Base-by-base conservation (phyloP, 2,329 filamentous ascomycete genomes). In the Arthroderma uncinatum region DNA sequence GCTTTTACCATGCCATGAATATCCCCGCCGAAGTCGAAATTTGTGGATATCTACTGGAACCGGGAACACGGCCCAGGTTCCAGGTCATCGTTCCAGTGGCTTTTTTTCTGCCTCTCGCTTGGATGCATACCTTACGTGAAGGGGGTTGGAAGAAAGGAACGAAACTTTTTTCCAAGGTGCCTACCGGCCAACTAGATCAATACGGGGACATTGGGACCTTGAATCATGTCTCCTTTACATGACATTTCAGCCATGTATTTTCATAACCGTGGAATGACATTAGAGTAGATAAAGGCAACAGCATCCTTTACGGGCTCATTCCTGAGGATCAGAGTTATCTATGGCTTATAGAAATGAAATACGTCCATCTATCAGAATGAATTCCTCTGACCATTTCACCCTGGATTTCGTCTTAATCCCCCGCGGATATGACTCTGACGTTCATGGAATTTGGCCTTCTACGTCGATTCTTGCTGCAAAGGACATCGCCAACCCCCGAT, bases 61-160 rank as follows among this genome's bases (percentile, higher is more conserved):
- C 44, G 44, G 44, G 44, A 50, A 50, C 12, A 33, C 44, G 44
- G 44, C 44, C n/a, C 28, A 50, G 44, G 28, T n/a, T 50, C 14
- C 44, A 50, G n/a, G 12, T 10, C n/a, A 33, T 14, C 25, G 44
- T 50, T 50, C n/a, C 44, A 50, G 44, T 50, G 25, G 25, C 44
- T 50, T 50, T 8, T n/a, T 50, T 50, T 16, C 25, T 50, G 44
- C 25, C 44, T 50, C 23, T 50, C 44, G 23, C 25, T 50, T 50
- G 23, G 40, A 6, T 50, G 44, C 44, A 50, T 30, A 7, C 19
- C 33, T 33, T 50, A 50, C 44, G 28, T 50, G 9, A 50, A 19
- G 44, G 44, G n/a, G 14, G 44, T 30, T 50, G 44, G 23, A 33
- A 30, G 44, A 33, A 33, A 50, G 25, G 44, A 30, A 50, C 28